These are phyloP conservation scores for Thuja plicata DNA, from an alignment of 83 land plant genomes.

Conservation along the genomic window DNA sequence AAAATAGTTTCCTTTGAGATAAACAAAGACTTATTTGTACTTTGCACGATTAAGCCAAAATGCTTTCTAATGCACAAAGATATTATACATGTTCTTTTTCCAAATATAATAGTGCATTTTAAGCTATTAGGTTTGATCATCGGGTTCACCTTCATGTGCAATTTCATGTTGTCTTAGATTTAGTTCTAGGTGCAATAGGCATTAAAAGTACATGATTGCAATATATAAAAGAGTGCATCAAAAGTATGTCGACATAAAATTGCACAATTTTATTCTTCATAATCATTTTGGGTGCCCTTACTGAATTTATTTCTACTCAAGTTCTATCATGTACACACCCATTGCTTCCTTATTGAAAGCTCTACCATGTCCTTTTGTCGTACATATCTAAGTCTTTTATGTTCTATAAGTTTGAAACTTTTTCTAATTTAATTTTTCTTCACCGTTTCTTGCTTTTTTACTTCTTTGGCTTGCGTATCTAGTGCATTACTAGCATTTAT, in stretches of 20 bases:
- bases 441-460: no score
- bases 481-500: no score
- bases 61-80: not conserved
- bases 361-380: not conserved
- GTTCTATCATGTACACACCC: no score
- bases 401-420: no score
- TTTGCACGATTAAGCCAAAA: not conserved
- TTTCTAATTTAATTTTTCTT: no score
- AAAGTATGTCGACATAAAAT: not conserved
- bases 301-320: not conserved
- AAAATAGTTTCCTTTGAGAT: not conserved
- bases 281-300: not conserved
- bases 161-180: not conserved
- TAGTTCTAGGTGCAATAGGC: not conserved
- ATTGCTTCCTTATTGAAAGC: not conserved
- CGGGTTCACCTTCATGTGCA: not conserved
- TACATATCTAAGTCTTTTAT: not conserved
- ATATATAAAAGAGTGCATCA: not conserved
- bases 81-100: not conserved
- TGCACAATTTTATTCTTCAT: not conserved
- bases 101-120: not conserved
- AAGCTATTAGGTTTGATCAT: not conserved
- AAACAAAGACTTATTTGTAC: not conserved
- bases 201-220: not conserved
- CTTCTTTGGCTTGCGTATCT: no score